Conservation (phyloP, 441 rosid genomes). For the Biscutella laevigata region DNA sequence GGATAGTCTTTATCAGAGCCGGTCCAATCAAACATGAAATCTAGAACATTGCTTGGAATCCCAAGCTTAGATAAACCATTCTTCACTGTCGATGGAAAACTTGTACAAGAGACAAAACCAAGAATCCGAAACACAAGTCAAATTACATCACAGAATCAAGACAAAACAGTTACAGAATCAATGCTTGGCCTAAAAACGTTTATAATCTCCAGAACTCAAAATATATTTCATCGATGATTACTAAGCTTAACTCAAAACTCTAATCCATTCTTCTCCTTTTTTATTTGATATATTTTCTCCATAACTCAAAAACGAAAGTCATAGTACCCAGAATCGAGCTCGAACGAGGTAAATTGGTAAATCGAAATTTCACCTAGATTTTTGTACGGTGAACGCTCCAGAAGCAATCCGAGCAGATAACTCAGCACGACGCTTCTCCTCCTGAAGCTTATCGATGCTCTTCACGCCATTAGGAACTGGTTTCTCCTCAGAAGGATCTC, state of each 20-base stretch:
- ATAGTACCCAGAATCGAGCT: background rate
- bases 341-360: background rate
- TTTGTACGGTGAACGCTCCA: slow-evolving; percentile 66
- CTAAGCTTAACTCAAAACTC: background rate
- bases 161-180: background rate
- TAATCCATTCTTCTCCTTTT: background rate
- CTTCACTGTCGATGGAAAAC: slow-evolving; percentile 55
- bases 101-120: slow-evolving; percentile 21
- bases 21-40: slow-evolving; percentile 49
- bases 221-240: background rate
- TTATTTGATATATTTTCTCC: background rate
- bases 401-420: slow-evolving; percentile 79
- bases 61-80: slow-evolving; percentile 74
- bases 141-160: background rate
- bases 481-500: slow-evolving; percentile 36
- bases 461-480: slow-evolving; percentile 33
- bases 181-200: no score
- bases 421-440: slow-evolving; percentile 68
- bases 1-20: slow-evolving; percentile 39
- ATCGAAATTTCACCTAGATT: slow-evolving; percentile 40
- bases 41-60: slow-evolving; percentile 44
- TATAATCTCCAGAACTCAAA: background rate
- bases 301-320: background rate
- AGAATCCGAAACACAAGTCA: background rate
- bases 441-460: slow-evolving; percentile 40